phyloP scores from a whole-genome alignment of 306 rosid genomes.

The Styphnolobium japonicum region DNA sequence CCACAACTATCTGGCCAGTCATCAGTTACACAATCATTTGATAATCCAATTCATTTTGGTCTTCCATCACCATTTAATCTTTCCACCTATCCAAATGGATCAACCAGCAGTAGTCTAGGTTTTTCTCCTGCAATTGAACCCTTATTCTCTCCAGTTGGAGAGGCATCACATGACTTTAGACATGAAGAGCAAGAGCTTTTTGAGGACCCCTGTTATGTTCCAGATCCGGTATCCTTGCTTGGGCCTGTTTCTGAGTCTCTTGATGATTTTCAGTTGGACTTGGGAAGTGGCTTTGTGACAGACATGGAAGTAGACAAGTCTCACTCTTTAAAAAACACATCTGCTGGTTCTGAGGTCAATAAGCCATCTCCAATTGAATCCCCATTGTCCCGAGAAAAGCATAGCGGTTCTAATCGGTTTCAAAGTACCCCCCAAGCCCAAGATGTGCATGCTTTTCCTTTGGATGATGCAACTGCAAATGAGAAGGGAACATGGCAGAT shows the following conservation, averaged over 20 bases:
- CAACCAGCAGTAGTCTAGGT: constrained; percentile 69
- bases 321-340: constrained; percentile 49
- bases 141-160: constrained; percentile 58
- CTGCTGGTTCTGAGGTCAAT: constrained; percentile 63
- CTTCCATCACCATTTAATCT: constrained; percentile 80
- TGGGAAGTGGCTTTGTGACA: constrained; percentile 58
- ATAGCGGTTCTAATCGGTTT: constrained; percentile 53
- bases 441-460: constrained; percentile 48
- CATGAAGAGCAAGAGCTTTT: constrained; percentile 84
- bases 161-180: constrained; percentile 51
- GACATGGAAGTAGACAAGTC: constrained; percentile 57
- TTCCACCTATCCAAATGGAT: constrained; percentile 53
- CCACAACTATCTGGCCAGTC: constrained; percentile 56
- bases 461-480: constrained; percentile 50
- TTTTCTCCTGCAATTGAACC: constrained; percentile 85
- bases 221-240: constrained; percentile 79
- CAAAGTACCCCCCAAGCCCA: constrained; percentile 44
- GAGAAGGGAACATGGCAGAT: constrained; percentile 94
- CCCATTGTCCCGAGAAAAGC: constrained; percentile 86
- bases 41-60: constrained; percentile 86
- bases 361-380: constrained; percentile 95
- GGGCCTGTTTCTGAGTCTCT: constrained; percentile 99
- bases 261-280: constrained; percentile 80
- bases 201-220: constrained; percentile 95
- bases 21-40: constrained; percentile 59